phyloP scores from a whole-genome alignment of 805 yeast species.

The Kuraishia hungarica region DNA sequence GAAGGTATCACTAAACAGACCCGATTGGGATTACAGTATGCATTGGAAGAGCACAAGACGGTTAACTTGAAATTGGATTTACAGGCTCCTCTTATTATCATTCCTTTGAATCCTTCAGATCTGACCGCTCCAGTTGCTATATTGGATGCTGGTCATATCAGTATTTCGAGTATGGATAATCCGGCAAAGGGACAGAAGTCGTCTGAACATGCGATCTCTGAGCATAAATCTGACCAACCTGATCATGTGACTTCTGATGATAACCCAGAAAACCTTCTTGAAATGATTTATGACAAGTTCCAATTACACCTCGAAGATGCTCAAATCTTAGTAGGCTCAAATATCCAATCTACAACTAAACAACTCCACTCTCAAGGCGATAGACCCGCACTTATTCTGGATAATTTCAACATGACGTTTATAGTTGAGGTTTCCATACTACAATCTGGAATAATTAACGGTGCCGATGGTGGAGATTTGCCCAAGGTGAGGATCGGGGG shows the following conservation, averaged over 20 bases:
- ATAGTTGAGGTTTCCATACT: conserved; percentile 69
- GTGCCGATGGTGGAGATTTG: conserved; percentile 67
- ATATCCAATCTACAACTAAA: conserved; percentile 67
- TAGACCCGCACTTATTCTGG: conserved; percentile 52
- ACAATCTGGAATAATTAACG: neutral
- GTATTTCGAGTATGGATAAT: conserved; percentile 63
- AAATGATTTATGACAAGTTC: conserved; percentile 86
- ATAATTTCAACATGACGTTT: conserved; percentile 66
- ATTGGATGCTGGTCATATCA: conserved; percentile 92
- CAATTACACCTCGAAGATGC: conserved; percentile 73
- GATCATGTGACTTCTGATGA: no score
- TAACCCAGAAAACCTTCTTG: conserved; percentile 48
- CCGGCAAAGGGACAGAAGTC: conserved; percentile 60
- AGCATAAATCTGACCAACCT: no score
- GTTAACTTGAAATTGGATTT: conserved; percentile 77
- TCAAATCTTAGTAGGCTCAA: conserved; percentile 80
- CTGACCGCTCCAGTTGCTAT: conserved; percentile 86
- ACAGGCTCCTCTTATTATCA: conserved; percentile 84
- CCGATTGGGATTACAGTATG: conserved; percentile 84
- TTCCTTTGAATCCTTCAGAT: conserved; percentile 74
- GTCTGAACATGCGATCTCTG: no score
- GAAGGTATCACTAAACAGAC: conserved; percentile 89
- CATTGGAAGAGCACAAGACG: conserved; percentile 91
- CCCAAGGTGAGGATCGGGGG: conserved; percentile 72
- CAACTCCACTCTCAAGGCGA: conserved; percentile 46